A percentile compares a stretch with the other conserved stretches of the same genome.
phyloP scores from a whole-genome alignment of 176 grass and related monocot genomes.

The Zoysia japonica region DNA sequence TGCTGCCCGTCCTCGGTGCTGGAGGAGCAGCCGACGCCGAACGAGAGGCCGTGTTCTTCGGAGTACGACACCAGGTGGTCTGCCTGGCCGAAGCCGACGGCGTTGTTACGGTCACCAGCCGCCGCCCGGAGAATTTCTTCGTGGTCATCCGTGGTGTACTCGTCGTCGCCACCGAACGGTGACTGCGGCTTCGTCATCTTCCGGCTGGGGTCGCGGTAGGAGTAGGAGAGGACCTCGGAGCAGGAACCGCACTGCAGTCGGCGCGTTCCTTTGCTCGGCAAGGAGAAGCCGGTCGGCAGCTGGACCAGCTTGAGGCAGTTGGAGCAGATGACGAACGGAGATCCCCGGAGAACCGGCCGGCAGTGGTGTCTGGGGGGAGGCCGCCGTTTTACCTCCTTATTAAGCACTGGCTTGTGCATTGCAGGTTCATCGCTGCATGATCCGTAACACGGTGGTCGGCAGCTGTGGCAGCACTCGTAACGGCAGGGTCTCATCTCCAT shows the following conservation, averaged over 20 bases:
- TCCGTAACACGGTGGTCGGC: constrained; percentile 38
- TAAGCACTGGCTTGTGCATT: not conserved
- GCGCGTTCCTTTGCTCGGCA: constrained; percentile 53
- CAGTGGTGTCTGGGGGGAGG: constrained; percentile 53
- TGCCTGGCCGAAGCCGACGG: not conserved
- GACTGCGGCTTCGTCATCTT: constrained; percentile 42
- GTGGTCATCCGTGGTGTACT: constrained; percentile 40
- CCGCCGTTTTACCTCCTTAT: constrained; percentile 27
- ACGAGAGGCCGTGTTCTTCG: constrained; percentile 55
- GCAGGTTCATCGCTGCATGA: constrained; percentile 32
- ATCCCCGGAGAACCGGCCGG: constrained; percentile 64
- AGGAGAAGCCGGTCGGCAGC: constrained; percentile 61
- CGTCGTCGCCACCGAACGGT: constrained; percentile 29
- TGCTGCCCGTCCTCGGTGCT: constrained; percentile 46
- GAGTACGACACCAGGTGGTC: constrained; percentile 56
- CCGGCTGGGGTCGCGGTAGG: constrained; percentile 51
- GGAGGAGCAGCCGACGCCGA: constrained; percentile 49
- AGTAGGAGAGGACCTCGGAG: constrained; percentile 62
- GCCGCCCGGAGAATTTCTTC: constrained; percentile 19
- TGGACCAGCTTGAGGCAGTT: constrained; percentile 63
- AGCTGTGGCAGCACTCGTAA: constrained; percentile 47
- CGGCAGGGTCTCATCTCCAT: constrained; percentile 35
- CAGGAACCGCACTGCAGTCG: constrained; percentile 75
- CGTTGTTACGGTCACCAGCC: not conserved
- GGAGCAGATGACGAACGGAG: constrained; percentile 86